These are phyloP conservation scores for Fremontodendron californicum DNA, from an alignment of 345 rosid genomes.

Conservation along the genomic window DNA sequence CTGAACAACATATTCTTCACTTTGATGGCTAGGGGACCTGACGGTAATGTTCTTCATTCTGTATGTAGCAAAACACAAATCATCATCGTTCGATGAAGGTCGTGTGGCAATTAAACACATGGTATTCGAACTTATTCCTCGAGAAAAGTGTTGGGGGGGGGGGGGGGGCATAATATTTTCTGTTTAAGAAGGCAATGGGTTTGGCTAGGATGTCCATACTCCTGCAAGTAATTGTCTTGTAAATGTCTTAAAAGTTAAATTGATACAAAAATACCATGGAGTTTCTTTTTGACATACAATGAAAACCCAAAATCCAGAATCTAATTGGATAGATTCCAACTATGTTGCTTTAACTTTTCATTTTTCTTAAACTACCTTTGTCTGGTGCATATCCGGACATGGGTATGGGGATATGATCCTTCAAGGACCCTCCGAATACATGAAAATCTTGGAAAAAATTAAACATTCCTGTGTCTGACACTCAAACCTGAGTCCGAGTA, in stretches of 20 bases:
- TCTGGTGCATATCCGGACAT: too few species aligned
- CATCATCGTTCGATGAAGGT: background rate
- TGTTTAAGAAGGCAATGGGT: background rate
- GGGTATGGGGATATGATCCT: too few species aligned
- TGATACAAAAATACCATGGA: background rate
- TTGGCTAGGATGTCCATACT: background rate
- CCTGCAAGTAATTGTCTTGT: too few species aligned
- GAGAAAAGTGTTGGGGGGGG: too few species aligned
- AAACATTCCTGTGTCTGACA: too few species aligned
- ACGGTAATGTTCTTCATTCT: constrained; percentile 44
- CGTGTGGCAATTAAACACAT: background rate
- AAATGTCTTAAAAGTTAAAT: background rate
- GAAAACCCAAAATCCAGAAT: background rate
- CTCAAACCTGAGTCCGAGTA: too few species aligned
- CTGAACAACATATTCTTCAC: constrained; percentile 86
- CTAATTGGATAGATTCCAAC: background rate
- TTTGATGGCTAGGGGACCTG: constrained; percentile 87
- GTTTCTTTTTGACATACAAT: background rate
- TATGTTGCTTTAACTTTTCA: too few species aligned
- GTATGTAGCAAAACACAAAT: background rate
- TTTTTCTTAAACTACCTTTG: too few species aligned
- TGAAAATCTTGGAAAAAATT: too few species aligned
- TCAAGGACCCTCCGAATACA: too few species aligned
- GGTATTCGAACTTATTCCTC: background rate
- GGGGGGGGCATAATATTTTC: background rate